Evolutionary conservation across 2,329 filamentous ascomycete genomes (phyloP), one percentile per base, ranked within the genome.

Genomic region (Colletotrichum limetticola): DNA sequence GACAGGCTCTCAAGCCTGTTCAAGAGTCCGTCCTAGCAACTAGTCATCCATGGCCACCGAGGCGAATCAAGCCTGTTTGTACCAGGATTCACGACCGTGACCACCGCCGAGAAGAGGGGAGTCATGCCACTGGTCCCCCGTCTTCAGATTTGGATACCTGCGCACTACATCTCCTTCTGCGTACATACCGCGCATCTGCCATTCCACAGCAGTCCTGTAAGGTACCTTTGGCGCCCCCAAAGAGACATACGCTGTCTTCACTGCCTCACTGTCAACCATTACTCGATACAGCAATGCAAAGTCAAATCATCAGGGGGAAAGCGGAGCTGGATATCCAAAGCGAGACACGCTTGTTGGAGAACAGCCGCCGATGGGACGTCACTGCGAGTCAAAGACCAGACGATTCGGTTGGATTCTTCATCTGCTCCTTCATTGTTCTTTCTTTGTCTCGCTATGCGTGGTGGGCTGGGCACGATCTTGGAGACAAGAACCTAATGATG

Each of bases 131-230:
- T 64, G 52, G 32, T 57, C 56, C 57, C 57, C 53, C 49, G 9
- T 32, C 24, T 53, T 62, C 37, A 55, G 28, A 66, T 53, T 55
- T 37, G 56, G 57, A 56, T 22, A 52, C 24, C 35, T 57, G 52
- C 60, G 49, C 22, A 56, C 14, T 28, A 22, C 30, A 16, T 56
- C 60, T 66, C 58, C 53, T 52, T 63, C 58, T 32, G 59, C 53
- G 66, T 66, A 70, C 66, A 55, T 57, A 65, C 32, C 46, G 26
- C 60, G 60, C 60, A 70, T 70, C 60, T 62, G 55, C 28, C 66
- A 63, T 72, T 66, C 62, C 61, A 66, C 42, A 67, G 68, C 68
- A 72, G 71, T 53, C 37, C 68, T 68, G 68, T 67, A 63, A 74
- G 68, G 68, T 62, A 71, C 71, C 37, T 74, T 64, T 67, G 71